These are phyloP conservation scores for Gynandropsis gynandra DNA, from an alignment of 345 rosid genomes.

Conservation along the genomic window DNA sequence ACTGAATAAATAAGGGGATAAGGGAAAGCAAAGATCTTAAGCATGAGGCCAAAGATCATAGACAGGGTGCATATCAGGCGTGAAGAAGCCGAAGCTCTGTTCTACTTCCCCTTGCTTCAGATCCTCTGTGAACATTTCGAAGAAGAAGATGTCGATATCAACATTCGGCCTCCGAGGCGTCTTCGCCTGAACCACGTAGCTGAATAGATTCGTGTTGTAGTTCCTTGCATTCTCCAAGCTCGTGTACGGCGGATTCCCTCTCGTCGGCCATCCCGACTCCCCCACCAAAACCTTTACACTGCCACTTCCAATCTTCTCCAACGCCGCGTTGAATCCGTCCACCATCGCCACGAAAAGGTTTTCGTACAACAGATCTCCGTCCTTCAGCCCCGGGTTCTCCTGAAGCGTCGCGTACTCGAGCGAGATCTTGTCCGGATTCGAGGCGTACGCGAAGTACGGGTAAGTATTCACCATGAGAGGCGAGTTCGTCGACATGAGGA, in stretches of 20 bases:
- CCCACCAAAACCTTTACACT: conserved; percentile 8
- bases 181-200: conserved; percentile 1
- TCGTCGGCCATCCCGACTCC: conserved; percentile 18
- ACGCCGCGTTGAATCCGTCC: conserved; percentile 23
- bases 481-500: conserved; percentile 12
- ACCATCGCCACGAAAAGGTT: conserved; percentile 33
- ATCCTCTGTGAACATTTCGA: conserved; percentile 26
- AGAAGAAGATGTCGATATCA: conserved; percentile 13
- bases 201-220: conserved; percentile 3
- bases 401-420: conserved; percentile 29
- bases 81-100: conserved; percentile 22
- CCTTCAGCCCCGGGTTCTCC: conserved; percentile 5
- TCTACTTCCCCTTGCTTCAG: conserved; percentile 17
- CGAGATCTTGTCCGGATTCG: conserved; percentile 22
- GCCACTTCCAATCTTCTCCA: conserved; percentile 4
- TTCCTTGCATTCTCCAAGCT: conserved; percentile 15
- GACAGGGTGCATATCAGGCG: conserved; percentile 17
- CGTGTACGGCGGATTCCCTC: conserved; percentile 10
- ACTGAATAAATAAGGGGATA: too few relatives aligned
- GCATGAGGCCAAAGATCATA: conserved; percentile 5
- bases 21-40: too few relatives aligned
- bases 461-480: conserved; percentile 34
- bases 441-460: conserved; percentile 38
- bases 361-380: conserved; percentile 24
- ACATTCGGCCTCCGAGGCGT: conserved; percentile 25